Evolutionary conservation across 2,329 filamentous ascomycete species (phyloP), one percentile per base, ranked within the genome.

Genomic region (Clonostachys solani): DNA sequence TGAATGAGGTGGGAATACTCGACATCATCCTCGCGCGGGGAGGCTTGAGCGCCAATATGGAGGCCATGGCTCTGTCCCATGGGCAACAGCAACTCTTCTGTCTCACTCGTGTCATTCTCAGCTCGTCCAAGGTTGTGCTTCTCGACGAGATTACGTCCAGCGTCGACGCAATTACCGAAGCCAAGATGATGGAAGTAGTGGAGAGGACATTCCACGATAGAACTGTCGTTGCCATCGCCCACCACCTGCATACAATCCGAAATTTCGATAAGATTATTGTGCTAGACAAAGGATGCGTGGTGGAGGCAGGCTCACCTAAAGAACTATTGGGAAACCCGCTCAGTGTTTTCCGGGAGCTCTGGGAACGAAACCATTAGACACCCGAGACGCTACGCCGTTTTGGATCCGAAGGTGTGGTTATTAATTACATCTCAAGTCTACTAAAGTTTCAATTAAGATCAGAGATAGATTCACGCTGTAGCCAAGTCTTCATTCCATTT

Each of bases 51-150:
- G 55, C 54, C 2, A 47, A 43, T 6, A 67, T 82, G 43, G 63
- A 68, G 13, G 60, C 68, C 2, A 65, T 75, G 7, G 63, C 66
- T 46, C 61, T 80, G 6, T 74, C 69, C 6, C 69, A 74, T 46
- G 84, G 84, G 0, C 83, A 87, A 59, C 74, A 74, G 40, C 83
- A 87, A 55, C 68, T 87, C 0, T 83, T 87, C 53, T 81, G 76
- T 51, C 70, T 87, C 2, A 82, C 78, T 0, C 64, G 82, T 1
- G 83, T 80, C 0, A 68, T 86, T n/a, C 60, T 86, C 7, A 64
- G 74, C 5, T 51, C 59, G 7, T 45, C 54, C 1, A 56, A 56
- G 0, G 9, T 73, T 0, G 43, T 74, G 13, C 42, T 74, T 3
- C 58, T 74, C 3, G 71, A 74, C 17, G 72, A 74, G 53, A 63